Evolutionary conservation across 805 yeast species (phyloP), one percentile per base, ranked within the genome.

Genomic region (Candida nanaspora): DNA sequence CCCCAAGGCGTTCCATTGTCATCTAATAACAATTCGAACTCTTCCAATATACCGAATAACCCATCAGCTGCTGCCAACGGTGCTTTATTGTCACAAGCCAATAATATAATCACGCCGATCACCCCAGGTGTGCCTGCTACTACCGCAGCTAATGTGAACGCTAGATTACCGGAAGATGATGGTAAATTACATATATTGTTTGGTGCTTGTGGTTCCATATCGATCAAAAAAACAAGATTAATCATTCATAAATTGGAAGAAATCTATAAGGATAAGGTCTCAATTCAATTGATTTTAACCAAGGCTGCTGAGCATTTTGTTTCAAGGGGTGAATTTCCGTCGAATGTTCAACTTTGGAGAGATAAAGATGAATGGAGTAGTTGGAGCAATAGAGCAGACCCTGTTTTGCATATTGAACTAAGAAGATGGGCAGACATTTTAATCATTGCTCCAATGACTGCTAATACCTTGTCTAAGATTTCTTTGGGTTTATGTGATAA

Each of bases 381-480:
- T 15, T 76, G 82, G 82, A 65, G 66, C 48, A 58, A 62, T 33
- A 59, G 82, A 48, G 67, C 73, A 39, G 82, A 76, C 53, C 81
- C 81, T 4, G 81, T 76, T 39, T 62, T 76, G 46, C 82, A 91
- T 63, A 88, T 91, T 50, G 98, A 93, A 64, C 69, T 91, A 44
- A 79, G 98, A 45, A 78, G 95, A 47, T 91, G 98, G 98, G 98
- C 98, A 1, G 97, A 91, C 62, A 79, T 93, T 33, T 69, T 93
- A 37, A 74, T 93, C 19, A 83, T 91, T 34, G 95, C 96, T n/a
- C 98, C 98, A 13, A 68, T 91, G 49, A 82, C 95, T 14, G 97
- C 98, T 6, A 93, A 93, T 60, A 83, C 98, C 0, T 66, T 91
- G 38, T 81, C 96, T 13, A 93, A 93, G 55, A 81, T 93, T 39